Evolutionary conservation across 1,139 yeast genomes (phyloP).

Genomic region (Diutina pseudorugosa): DNA sequence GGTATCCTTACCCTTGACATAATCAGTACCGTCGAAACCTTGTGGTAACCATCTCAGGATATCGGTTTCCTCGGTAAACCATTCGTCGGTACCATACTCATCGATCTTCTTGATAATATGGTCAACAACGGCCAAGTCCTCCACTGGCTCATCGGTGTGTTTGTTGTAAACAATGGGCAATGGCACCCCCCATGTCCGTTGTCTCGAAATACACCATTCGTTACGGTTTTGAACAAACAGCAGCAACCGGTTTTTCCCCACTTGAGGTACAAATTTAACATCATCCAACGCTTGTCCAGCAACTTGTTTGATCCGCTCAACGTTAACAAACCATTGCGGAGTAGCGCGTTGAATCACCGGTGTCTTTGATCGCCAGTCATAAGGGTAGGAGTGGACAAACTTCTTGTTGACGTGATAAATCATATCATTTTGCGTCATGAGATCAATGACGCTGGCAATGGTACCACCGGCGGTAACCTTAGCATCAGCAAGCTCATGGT

Average conservation of each 20-base stretch:
- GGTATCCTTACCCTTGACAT: constrained; percentile 68
- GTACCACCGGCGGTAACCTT: constrained; percentile 9
- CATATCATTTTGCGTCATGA: constrained; percentile 33
- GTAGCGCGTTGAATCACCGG: constrained; percentile 95
- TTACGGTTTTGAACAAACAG: constrained; percentile 69
- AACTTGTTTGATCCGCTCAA: constrained; percentile 52
- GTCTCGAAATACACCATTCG: constrained; percentile 98
- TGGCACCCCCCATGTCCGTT: constrained; percentile 98
- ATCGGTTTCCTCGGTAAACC: constrained; percentile 54
- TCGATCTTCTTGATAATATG: constrained; percentile 42
- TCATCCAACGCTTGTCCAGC: constrained; percentile 49
- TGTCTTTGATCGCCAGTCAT: constrained; percentile 92
- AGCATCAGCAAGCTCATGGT: constrained; percentile 10
- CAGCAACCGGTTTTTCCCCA: constrained; percentile 57
- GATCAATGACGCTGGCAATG: constrained; percentile 10
- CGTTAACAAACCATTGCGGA: constrained; percentile 94
- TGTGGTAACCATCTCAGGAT: constrained; percentile 66
- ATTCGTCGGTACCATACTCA: constrained; percentile 56
- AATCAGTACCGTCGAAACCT: constrained; percentile 25
- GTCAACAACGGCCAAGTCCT: constrained; percentile 38
- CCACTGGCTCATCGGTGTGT: constrained; percentile 44
- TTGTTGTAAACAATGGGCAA: constrained; percentile 72
- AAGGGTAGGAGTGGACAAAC: constrained; percentile 80
- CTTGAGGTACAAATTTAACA: constrained; percentile 62
- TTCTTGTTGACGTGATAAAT: constrained; percentile 34